A percentile compares a stretch with the other conserved stretches of the same genome.
phyloP scores from a whole-genome alignment of 306 rosid species.

The Canavalia ensiformis region DNA sequence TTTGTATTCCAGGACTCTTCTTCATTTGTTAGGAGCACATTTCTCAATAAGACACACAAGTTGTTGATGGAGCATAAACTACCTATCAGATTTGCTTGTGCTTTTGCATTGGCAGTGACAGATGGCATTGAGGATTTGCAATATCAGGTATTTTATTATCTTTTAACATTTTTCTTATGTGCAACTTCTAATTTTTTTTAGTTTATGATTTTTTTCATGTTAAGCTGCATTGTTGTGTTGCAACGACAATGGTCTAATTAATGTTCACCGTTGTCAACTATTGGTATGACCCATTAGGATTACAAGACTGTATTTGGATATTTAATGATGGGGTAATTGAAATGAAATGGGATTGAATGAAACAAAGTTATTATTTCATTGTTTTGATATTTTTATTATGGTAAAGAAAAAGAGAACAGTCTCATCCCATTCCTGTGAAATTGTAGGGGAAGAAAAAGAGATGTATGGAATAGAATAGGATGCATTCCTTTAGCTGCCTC shows the following conservation, averaged over 20 bases:
- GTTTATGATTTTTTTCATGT: not conserved
- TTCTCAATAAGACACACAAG: slow-evolving; percentile 72
- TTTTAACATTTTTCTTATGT: not conserved
- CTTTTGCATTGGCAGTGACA: slow-evolving; percentile 73
- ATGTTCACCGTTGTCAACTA: slow-evolving; percentile 10
- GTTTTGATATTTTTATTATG: not conserved
- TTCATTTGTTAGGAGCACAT: slow-evolving; percentile 65
- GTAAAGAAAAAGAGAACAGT: not conserved
- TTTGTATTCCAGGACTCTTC: slow-evolving; percentile 71
- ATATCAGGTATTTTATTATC: slow-evolving; percentile 63
- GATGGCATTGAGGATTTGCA: slow-evolving; percentile 64
- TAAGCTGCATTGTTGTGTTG: not conserved
- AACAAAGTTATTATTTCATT: not conserved
- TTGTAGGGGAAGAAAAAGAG: not conserved
- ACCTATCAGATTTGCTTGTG: slow-evolving; percentile 88
- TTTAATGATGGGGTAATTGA: not conserved
- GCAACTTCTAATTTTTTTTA: not conserved
- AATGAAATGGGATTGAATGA: not conserved
- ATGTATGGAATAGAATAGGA: not conserved
- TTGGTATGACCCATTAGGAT: not conserved
- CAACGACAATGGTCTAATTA: not conserved
- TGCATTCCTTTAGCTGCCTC: not conserved
- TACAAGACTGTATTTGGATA: not conserved
- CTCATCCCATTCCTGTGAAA: not conserved
- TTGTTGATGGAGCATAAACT: slow-evolving; percentile 79